Evolutionary conservation across 202 grass and related monocot genomes (phyloP).

Genomic region (Panicum virgatum): DNA sequence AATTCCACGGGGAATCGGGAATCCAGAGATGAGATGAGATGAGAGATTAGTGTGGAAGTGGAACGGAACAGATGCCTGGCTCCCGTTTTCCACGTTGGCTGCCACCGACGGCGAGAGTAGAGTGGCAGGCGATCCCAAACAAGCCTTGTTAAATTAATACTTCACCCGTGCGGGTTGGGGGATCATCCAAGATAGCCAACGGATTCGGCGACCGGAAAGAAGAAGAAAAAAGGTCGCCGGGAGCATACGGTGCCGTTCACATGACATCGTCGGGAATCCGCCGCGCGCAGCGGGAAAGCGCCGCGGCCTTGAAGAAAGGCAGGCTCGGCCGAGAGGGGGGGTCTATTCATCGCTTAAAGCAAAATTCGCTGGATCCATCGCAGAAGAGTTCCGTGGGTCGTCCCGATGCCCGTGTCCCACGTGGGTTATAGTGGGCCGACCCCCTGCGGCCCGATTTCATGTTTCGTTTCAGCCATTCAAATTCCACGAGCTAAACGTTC

Average conservation of each 20-base stretch:
- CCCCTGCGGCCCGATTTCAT: too few species aligned
- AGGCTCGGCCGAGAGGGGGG: too few species aligned
- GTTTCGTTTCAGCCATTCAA: too few species aligned
- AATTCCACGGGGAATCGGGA: background rate
- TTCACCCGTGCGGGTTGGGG: background rate
- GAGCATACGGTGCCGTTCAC: conserved; percentile 42
- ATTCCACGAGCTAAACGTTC: too few species aligned
- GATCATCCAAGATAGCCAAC: background rate
- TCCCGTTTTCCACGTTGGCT: background rate
- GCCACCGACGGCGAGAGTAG: background rate
- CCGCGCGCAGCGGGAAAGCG: background rate
- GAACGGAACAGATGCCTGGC: conserved; percentile 20
- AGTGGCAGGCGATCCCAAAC: background rate
- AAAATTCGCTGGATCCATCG: too few species aligned
- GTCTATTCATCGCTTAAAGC: too few species aligned
- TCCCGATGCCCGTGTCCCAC: too few species aligned
- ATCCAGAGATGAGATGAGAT: background rate
- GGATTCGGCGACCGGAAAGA: conserved; percentile 9
- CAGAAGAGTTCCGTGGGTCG: too few species aligned
- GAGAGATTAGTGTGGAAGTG: background rate
- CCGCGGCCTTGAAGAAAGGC: too few species aligned
- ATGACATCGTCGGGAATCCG: background rate
- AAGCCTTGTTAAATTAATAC: background rate
- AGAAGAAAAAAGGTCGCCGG: background rate
- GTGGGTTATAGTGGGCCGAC: too few species aligned